Conservation (phyloP, 1,284 basidiomycete genomes). For the Bjerkandera adusta region DNA sequence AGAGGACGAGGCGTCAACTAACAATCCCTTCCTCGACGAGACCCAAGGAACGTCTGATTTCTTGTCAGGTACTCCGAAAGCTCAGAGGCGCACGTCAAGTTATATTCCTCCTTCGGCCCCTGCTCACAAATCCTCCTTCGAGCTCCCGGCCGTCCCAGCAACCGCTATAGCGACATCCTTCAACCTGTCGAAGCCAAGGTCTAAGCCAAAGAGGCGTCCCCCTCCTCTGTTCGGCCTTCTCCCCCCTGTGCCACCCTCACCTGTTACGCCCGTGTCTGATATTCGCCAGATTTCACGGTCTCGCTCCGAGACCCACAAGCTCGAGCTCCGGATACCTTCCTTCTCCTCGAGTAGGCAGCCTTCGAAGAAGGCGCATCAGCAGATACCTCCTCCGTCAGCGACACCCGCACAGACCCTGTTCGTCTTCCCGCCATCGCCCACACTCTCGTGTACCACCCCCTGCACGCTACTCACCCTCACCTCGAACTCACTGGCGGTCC, state of each 20-base stretch:
- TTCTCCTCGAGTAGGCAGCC: constrained; percentile 18
- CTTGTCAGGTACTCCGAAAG: constrained; percentile 19
- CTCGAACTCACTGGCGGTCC: constrained; percentile 55
- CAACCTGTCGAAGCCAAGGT: constrained; percentile 38
- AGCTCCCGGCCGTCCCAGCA: constrained; percentile 34
- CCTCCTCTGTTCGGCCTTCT: constrained; percentile 51
- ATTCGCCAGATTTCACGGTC: constrained; percentile 37
- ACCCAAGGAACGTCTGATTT: constrained; percentile 10
- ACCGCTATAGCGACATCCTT: constrained; percentile 49
- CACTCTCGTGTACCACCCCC: constrained; percentile 58
- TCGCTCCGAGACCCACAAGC: constrained; percentile 52
- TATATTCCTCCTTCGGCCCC: constrained; percentile 37
- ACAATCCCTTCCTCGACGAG: constrained; percentile 24
- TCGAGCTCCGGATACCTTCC: constrained; percentile 20
- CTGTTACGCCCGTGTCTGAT: constrained; percentile 26
- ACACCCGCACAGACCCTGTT: constrained; percentile 75
- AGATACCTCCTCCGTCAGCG: constrained; percentile 24
- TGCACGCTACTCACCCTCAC: constrained; percentile 75
- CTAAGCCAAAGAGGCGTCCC: constrained; percentile 57
- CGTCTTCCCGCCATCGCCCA: constrained; percentile 80
- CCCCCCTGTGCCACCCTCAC: constrained; percentile 68
- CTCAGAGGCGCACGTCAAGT: constrained; percentile 15
- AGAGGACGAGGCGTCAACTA: constrained; percentile 35
- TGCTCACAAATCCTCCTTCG: constrained; percentile 47
- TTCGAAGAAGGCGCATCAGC: constrained; percentile 19